Evolutionary conservation across 495 filamentous ascomycete species (phyloP), one percentile per base, ranked within the genome.

Genomic region (Penicillium steckii): DNA sequence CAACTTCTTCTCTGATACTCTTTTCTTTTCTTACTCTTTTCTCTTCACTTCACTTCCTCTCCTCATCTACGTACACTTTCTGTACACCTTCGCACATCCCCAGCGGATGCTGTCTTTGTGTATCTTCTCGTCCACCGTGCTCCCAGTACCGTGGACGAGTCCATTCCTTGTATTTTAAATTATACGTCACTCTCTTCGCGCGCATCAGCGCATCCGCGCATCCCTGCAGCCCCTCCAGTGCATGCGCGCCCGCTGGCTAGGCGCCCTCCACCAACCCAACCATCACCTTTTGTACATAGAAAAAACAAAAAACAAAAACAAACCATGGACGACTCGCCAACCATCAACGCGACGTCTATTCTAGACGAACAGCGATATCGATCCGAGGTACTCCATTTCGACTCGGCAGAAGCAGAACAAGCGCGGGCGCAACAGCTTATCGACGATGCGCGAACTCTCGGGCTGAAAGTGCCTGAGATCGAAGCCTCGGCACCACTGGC

Each of bases 281-380:
- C 46, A 33, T 50, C 48, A 37, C 15, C 33, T 21, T 41, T 35
- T 37, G 52, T 45, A 59, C 32, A 54, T 55, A 59, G 47, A 42
- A 17, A 13, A 3, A 8, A 19, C 3, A 41, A 5, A 12, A 9
- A 13, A 21, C 38, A 41, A 22, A 37, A 12, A 32, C n/a, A 8
- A 32, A 13, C 15, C 37, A 64, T 64, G 61, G 54, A 56, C 26
- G 24, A 46, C 25, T 21, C 48, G 19, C 33, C 37, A 26, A n/a
- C 29, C 2, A 15, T 29, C 40, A 9, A n/a, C 30, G 12, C 30
- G 8, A 47, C 15, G 22, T 47, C 56, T 38, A 25, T 60, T 37
- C 27, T 61, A 22, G 72, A 75, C 52, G 68, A 74, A 49, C 60
- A 60, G 38, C 59, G 62, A 56, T 77, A 77, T 56, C 67, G 72